phyloP scores from a whole-genome alignment of 1,284 basidiomycete species.

The Thelephora terrestris region DNA sequence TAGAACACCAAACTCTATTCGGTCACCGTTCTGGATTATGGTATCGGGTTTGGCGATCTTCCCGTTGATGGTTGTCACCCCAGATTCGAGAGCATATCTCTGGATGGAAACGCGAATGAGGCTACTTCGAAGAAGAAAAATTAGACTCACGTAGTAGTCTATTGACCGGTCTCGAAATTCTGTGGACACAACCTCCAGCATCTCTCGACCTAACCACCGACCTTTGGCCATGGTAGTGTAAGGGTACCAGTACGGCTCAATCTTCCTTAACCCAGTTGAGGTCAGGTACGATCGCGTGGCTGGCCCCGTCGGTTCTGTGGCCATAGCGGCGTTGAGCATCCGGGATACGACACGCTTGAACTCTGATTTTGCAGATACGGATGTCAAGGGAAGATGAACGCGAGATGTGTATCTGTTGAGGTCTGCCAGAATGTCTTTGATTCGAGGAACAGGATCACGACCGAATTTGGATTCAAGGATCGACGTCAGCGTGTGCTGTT shows the following conservation, averaged over 20 bases:
- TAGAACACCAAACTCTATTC: constrained; percentile 62
- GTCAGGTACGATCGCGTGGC: constrained; percentile 12
- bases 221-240: constrained; percentile 90
- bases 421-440: background rate
- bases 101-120: constrained; percentile 19
- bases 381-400: background rate
- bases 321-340: constrained; percentile 39
- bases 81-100: constrained; percentile 89
- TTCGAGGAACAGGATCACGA: no score
- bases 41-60: constrained; percentile 71
- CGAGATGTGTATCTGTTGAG: background rate
- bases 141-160: constrained; percentile 81
- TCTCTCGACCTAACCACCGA: constrained; percentile 78
- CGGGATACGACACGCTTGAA: constrained; percentile 43
- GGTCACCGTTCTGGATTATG: constrained; percentile 80
- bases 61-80: constrained; percentile 91
- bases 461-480: no score
- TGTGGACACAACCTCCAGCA: constrained; percentile 79
- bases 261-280: constrained; percentile 50
- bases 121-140: background rate
- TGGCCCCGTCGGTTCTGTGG: constrained; percentile 22
- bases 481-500: no score
- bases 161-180: constrained; percentile 86
- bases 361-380: constrained; percentile 14
- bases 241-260: constrained; percentile 72